Conservation (phyloP, 371 early-diverging fungal genomes). For the Mucor saturninus region DNA sequence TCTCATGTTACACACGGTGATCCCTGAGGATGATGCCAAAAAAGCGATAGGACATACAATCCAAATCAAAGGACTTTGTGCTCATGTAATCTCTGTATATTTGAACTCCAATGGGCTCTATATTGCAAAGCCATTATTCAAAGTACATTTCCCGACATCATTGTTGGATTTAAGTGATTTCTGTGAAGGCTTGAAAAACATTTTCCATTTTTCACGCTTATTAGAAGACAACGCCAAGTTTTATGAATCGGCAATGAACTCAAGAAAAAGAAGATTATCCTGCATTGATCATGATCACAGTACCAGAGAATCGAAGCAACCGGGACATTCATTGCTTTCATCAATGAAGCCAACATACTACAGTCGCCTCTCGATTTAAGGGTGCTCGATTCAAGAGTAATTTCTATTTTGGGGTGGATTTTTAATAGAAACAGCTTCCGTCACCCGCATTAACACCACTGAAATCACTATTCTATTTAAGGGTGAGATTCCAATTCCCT, state of each 20-base stretch:
- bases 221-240: slow-evolving; percentile 8
- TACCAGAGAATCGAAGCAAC: slow-evolving; percentile 1
- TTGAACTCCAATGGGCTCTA: background rate
- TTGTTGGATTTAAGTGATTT: slow-evolving; percentile 3
- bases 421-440: too few relatives aligned
- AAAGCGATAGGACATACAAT: slow-evolving; percentile 1
- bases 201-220: slow-evolving; percentile 3
- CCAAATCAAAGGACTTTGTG: slow-evolving; percentile 13
- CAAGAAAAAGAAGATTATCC: background rate
- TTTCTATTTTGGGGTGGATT: too few relatives aligned
- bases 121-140: background rate
- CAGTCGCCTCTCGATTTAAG: background rate
- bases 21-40: slow-evolving; percentile 1
- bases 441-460: too few relatives aligned
- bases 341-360: slow-evolving; percentile 7
- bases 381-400: too few relatives aligned
- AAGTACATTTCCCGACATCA: slow-evolving; percentile 1
- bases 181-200: background rate
- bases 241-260: background rate
- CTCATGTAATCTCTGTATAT: slow-evolving; percentile 4
- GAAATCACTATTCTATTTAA: too few relatives aligned
- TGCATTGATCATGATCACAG: slow-evolving; percentile 3
- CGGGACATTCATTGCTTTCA: background rate
- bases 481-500: too few relatives aligned
- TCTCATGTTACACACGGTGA: background rate